Evolutionary conservation across 306 rosid genomes (phyloP), one percentile per base, ranked within the genome.

Genomic region (Dalbergia cultrata): DNA sequence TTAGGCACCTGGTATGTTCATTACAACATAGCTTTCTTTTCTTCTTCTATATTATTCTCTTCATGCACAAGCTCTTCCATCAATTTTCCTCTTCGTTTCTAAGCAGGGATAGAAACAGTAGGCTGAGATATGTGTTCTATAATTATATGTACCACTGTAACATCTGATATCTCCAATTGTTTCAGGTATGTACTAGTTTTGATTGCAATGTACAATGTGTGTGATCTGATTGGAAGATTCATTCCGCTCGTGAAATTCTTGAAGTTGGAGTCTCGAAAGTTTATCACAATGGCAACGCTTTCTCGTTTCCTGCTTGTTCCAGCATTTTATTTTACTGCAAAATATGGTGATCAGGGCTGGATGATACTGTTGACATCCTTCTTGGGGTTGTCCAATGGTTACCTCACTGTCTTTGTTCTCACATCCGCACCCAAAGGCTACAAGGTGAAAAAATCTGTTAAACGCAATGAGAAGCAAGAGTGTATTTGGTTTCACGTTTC

Each of bases 341-440:
- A 88, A 50, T 91, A 92, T 79, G 98, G 97, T 33, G 90, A 91
- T 49, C 95, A 92, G 6, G 98, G 97, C 1, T 92, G 94, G 95
- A 95, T 92, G 97, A 95, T 95, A 84, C 0, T 88, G 79, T 88
- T 95, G n/a, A 92, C 97, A 33, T 90, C 92, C 61, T 90, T 90
- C 80, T 80, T 95, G 84, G 98, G 98, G 57, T 72, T 92, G 57
- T 87, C 94, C 43, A 95, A 95, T 81, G 99, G 99, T 44, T 91
- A 95, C 74, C 87, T 95, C 73, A 89, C 99, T 33, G 99, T 95
- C 8, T 93, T 96, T 82, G 86, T 95, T 54, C 85, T 93, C 26
- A 95, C 99, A 76, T 76, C 97, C 80, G 99, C 99, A 37, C 98
- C 99, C 21, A 88, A 93, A 78, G 97, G 98, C 39, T 95, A 93